These are phyloP conservation scores for Lentinula lateritia DNA, from an alignment of 768 basidiomycete genomes.

Conservation along the genomic window DNA sequence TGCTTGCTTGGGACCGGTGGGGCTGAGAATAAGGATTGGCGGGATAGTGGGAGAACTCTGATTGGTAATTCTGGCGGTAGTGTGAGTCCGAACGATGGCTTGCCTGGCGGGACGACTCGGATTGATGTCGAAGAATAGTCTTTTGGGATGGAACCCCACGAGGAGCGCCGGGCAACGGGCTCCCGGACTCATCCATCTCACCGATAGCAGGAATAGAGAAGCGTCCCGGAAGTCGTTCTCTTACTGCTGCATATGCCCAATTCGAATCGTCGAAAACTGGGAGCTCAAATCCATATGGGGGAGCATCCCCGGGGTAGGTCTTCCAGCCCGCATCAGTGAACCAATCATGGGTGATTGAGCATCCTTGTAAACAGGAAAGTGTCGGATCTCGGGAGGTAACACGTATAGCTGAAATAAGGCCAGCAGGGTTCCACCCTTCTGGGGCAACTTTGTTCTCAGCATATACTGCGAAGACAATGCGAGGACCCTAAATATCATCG, in stretches of 20 bases:
- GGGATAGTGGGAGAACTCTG: not conserved
- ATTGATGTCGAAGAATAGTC: not conserved
- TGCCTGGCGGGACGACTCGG: not conserved
- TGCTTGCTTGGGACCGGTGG: not conserved
- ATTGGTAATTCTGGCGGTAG: not conserved
- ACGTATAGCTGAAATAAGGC: constrained; percentile 5
- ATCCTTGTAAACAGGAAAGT: not conserved
- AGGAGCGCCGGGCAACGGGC: constrained; percentile 4
- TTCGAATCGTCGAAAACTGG: constrained; percentile 5
- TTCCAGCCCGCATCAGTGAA: constrained; percentile 6
- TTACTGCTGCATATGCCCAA: constrained; percentile 1
- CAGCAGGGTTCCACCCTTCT: constrained; percentile 6
- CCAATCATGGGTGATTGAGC: not conserved
- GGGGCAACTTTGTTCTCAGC: constrained; percentile 2
- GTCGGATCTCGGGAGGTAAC: not conserved
- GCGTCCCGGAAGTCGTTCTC: not conserved
- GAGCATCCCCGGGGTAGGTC: not conserved
- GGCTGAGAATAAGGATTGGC: not conserved
- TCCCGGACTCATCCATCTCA: not conserved
- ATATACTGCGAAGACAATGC: not conserved
- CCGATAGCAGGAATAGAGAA: not conserved
- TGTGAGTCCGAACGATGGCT: not conserved
- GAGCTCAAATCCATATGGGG: constrained; percentile 5
- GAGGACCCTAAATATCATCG: not conserved
- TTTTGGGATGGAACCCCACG: not conserved